Conservation (phyloP, 73 alveolate genomes). For the Paramecium octaurelia region DNA sequence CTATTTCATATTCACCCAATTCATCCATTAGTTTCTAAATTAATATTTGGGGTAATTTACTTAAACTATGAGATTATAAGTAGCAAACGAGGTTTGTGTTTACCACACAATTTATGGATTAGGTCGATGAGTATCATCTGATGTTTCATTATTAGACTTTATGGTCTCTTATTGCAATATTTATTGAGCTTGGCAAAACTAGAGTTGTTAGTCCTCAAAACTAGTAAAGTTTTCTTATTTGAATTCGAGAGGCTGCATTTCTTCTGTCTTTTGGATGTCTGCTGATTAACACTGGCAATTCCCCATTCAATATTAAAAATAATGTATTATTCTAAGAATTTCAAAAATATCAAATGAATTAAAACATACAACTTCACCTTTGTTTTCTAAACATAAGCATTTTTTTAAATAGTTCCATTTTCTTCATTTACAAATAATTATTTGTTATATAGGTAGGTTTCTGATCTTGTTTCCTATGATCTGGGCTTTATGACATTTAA, state of each 20-base stretch:
- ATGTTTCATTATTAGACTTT: neutral
- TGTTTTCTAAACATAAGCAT: neutral
- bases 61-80: neutral
- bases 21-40: neutral
- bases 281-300: neutral
- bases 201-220: neutral
- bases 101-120: neutral
- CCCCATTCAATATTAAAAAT: neutral
- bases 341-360: neutral
- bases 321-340: neutral
- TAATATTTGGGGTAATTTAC: neutral
- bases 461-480: neutral
- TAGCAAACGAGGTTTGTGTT: neutral
- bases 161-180: neutral
- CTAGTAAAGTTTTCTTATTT: neutral
- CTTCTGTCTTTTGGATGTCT: neutral
- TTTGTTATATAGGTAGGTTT: neutral
- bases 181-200: neutral
- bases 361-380: neutral
- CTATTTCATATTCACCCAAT: constrained; percentile 17
- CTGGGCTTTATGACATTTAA: neutral
- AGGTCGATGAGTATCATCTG: neutral
- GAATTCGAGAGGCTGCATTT: neutral
- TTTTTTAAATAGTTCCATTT: neutral
- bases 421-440: neutral